Base-by-base conservation (phyloP, 2,329 filamentous ascomycete species). In the Epichloe sylvatica region DNA sequence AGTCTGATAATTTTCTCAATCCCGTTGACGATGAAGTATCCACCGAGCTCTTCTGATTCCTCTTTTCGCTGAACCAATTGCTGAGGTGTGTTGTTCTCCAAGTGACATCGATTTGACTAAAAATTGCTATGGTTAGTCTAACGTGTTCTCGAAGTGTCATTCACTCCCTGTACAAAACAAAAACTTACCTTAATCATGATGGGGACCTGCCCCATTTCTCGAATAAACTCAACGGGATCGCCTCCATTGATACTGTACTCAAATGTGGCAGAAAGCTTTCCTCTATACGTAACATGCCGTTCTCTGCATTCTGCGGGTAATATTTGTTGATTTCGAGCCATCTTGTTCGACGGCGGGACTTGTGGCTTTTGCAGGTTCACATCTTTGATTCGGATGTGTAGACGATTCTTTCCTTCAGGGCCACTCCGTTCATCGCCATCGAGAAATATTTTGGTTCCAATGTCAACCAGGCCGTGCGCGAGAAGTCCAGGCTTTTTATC, bases 21-120 rank as follows among this genome's bases (percentile, higher is more conserved):
- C 56, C 92, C 92, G 65, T 98, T 98, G 60, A 98, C 86, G 60
- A 98, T 81, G 63, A 97, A 98, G 67, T 97, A 98, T 42, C 92
- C 92, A 37, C 92, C 92, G 34, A 97, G 70, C 67, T 98, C 92
- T 67, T 98, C 92, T 0, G 90, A 86, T 67, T 98, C 92, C 69
- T 98, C 92, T 64, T 96, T 94, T 53, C 81, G 80, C 55, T 84
- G 76, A 33, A 97, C 88, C 15, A 98, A 76, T 60, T 85, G 76
- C 11, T 83, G 83, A 0, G 92, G 92, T 5, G 87, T 83, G 59
- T 90, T 83, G 54, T 84, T 84, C 65, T 94, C 83, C 25, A 98
- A 77, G 63, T 98, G 89, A 64, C 92, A 98, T 64, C 82, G 77
- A 64, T 89, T 94, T 52, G 90, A 92, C 82, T 90, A 59, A 7